Base-by-base conservation (phyloP, 306 rosid species). In the Ammopiptanthus mongolicus region DNA sequence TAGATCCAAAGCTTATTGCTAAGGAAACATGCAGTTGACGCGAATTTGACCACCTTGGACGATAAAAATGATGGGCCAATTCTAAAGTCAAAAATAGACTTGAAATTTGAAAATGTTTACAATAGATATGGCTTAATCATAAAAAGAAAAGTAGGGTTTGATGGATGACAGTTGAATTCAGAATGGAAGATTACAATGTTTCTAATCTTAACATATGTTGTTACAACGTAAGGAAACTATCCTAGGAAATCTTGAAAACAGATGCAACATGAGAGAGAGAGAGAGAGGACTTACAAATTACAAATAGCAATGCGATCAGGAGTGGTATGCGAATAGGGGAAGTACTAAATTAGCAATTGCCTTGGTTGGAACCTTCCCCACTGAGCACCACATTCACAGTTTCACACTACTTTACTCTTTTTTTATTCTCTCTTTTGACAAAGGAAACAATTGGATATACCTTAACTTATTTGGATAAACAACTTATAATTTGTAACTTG, bases 1-100 rank as follows among this genome's bases (percentile, higher is more conserved):
- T 59, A 50, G 82, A 82, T 80, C 80, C 5, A 64, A 44, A 61
- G 69, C 77, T 77, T 67, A 50, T 34, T 7, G 56, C 14, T 53
- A 69, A 12, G 10, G 28, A 41, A 57, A 65, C 57, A 55, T 65
- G 52, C 19, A 68, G 48, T 28, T 8, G 51, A 44, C 36, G 37
- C 17, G 25, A 65, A 46, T 12, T 76, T 77, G 61, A 29, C 23
- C 8, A 41, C 2, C 62, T 62, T 31, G 0, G 64, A 53, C 19
- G 25, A 15, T 13, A 28, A 59, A 33, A 70, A 47, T 8, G 46
- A 23, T 46, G 6, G 61, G 36, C 46, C 64, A 28, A 14, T 18
- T 25, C 37, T 6, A 12, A 6, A 62, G 68, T 62, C 68, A 62
- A 62, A 62, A 62, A 33, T 59, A 66, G 80, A 74, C 59, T 73